Base-by-base conservation (phyloP, 768 basidiomycete genomes). In the Cyclocybe aegerita region DNA sequence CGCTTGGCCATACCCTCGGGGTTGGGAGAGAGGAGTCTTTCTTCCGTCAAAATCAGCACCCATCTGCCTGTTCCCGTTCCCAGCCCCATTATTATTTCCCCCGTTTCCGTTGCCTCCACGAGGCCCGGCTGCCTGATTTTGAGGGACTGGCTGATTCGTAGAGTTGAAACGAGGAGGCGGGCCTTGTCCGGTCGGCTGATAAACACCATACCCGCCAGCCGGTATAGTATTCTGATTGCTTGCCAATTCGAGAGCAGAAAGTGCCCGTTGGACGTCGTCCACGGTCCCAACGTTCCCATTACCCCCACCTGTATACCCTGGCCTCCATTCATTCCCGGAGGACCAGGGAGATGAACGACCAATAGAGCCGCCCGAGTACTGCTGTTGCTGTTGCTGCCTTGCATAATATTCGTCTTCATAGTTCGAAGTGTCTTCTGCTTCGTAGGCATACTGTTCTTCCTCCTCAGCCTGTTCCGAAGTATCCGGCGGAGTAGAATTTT, bases 251-350 rank as follows among this genome's bases (percentile, higher is more conserved):
- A 93, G 72, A 32, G 79, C 69, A 11, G 86, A 83, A 17, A 92
- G 71, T 12, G 87, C 90, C 37, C 83, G 81, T 57, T 86, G 80
- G 11, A 92, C 83, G 48, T 93, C 90, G 55, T 92, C 90, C 50
- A 91, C 79, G 40, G 73, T 71, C 9, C 66, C 49, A 46, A 67
- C 69, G 53, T 55, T 58, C 48, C 53, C 57, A 60, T 72, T 39
- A 56, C 46, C 39, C 57, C 62, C 30, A 39, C 52, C 67, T 57
- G 53, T 66, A 64, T 72, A 38, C 70, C 56, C 43, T 80, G 79
- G 53, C 48, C 56, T 54, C 87, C 88, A 88, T 49, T 87, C 86
- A 50, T 75, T 76, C 30, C 68, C 75, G 11, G 80, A 71, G 7
- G 76, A 60, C 90, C 90, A 91, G 1, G 86, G 83, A 16, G 85